phyloP scores from a whole-genome alignment of 225 moss, liverwort and hornwort species.

The Climacium dendroides region DNA sequence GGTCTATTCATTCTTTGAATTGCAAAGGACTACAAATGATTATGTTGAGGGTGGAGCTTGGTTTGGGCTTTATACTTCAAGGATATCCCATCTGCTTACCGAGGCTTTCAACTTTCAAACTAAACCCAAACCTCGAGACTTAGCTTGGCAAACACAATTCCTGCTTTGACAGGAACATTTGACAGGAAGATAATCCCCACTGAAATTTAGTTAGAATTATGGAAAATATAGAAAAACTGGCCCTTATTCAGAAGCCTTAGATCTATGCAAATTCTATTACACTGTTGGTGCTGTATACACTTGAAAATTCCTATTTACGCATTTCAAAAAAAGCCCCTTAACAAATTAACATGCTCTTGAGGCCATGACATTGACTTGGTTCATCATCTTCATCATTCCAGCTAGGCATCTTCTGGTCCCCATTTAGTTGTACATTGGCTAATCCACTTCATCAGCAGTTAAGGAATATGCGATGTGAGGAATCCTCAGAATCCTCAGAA shows the following conservation, averaged over 20 bases:
- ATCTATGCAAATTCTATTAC: too few species aligned
- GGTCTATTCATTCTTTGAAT: not conserved
- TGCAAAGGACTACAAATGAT: not conserved
- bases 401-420: not conserved
- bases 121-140: not conserved
- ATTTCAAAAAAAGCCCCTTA: too few species aligned
- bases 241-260: not conserved
- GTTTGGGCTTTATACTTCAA: not conserved
- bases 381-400: not conserved
- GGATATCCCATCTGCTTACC: not conserved
- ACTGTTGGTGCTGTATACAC: too few species aligned
- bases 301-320: not conserved
- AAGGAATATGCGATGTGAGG: too few species aligned
- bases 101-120: not conserved
- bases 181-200: too few species aligned
- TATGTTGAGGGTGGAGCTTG: not conserved
- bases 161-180: not conserved
- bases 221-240: too few species aligned
- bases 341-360: not conserved
- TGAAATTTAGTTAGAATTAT: not conserved
- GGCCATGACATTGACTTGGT: not conserved
- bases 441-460: not conserved
- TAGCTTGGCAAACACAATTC: not conserved
- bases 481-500: too few species aligned
- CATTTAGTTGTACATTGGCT: not conserved